Base-by-base conservation (phyloP, 2,329 filamentous ascomycete genomes). In the Diplodia seriata region DNA sequence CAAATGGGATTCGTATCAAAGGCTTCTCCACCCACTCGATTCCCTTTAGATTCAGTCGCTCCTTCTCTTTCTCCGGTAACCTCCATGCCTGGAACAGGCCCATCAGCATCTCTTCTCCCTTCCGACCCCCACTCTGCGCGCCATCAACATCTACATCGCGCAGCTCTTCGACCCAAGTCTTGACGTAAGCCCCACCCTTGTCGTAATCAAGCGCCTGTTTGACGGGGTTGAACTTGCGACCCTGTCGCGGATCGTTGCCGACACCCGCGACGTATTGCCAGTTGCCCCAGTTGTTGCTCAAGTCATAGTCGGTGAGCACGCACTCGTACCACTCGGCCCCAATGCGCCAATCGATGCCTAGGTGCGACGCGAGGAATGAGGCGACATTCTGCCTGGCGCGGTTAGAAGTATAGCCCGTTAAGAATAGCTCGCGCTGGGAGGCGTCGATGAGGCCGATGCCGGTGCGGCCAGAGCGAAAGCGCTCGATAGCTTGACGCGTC, bases 271-370 rank as follows among this genome's bases (percentile, higher is more conserved):
- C 87, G 70, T 94, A 94, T 76, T 93, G 91, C 91, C 91, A 94
- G 73, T 93, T 93, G 11, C 88, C 88, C 91, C 91, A 94, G 72
- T 94, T 94, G 69, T 85, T 90, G 15, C 86, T 87, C 0, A 91
- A 85, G 72, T 94, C 91, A 75, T 94, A 93, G 75, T 95, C 92
- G 36, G 90, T 82, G 3, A 94, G 83, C 74, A 91, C 81, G 74
- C 85, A 87, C 75, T 94, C 91, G 74, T 94, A 94, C 90, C 90
- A 94, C 75, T 94, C 91, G 0, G 91, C 92, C 0, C 91, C 92
- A 15, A 91, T 84, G 0, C 91, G 86, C 92, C 92, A 95, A 77
- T 94, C 91, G 26, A 94, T 88, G 1, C 85, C 84, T 3, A 94
- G 81, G 69, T 92, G 90, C 71, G 92, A 92, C 0, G 90, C 79